Evolutionary conservation across 1,284 basidiomycete genomes (phyloP), one percentile per base, ranked within the genome.

Genomic region (Irpex lacteus): DNA sequence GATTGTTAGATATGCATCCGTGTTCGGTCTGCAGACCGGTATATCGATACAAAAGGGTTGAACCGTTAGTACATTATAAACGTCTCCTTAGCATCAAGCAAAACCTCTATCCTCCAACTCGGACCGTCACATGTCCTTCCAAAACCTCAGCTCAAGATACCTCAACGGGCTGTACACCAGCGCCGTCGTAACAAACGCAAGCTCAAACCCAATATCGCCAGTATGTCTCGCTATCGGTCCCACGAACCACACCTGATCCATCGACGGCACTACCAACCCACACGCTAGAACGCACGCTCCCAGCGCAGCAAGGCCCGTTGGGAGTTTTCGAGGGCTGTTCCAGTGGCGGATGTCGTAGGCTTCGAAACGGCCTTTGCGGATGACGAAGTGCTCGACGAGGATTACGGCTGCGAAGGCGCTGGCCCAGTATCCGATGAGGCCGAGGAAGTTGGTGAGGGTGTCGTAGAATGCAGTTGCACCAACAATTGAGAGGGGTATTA

Each of bases 201-300:
- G 74, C 75, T 91, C 89, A 65, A 92, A 90, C n/a, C 90, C 91
- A 65, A 92, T 86, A 73, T 92, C 91, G 0, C 91, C 91, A 15
- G 89, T 82, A n/a, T 63, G 79, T 64, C 77, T 70, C n/a, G 86
- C 91, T 53, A 92, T 85, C 2, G 90, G 90, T 1, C 91, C 91
- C 0, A 80, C 76, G 69, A 85, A 92, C 90, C 89, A 92, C 6
- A 82, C 83, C 72, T 92, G 89, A 63, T 84, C 75, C 85, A 92
- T 92, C 67, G 80, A 84, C 15, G 87, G 88, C 19, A 92, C 77
- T n/a, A 90, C 77, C 15, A 91, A 77, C 26, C 75, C 83, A 66
- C 87, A 86, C 2, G 83, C 80, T 44, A 81, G 68, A 0, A 83
- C 59, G 19, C 77, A 78, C 6, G 90, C 85, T 0, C 73, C 74